Conservation (phyloP, 225 moss, liverwort and hornwort genomes). For the Sphagnum contortum region DNA sequence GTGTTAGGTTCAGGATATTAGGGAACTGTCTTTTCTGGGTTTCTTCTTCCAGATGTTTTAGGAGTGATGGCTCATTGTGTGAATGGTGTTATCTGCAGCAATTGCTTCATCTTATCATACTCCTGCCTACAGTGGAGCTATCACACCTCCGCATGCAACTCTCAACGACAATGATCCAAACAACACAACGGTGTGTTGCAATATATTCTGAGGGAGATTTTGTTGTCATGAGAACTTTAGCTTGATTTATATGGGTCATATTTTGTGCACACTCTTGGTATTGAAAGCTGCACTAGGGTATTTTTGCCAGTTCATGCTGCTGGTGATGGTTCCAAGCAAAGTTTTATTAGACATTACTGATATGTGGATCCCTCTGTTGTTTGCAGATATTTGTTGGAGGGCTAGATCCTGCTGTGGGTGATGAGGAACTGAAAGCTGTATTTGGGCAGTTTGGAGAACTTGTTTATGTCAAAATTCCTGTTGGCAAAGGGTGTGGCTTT, state of each 20-base stretch:
- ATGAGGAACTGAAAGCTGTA: conserved; percentile 88
- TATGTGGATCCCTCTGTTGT: not conserved
- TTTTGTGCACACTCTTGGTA: no score
- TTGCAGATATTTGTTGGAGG: conserved; percentile 96
- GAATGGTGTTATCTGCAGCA: conserved; percentile 20
- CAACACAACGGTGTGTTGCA: conserved; percentile 71
- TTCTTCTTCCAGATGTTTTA: no score
- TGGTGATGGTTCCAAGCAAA: no score
- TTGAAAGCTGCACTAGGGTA: no score
- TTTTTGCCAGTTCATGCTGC: no score
- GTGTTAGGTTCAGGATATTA: no score
- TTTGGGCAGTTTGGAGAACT: conserved; percentile 97
- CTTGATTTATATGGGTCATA: no score
- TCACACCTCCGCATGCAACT: conserved; percentile 78
- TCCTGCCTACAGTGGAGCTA: conserved; percentile 60
- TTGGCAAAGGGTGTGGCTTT: conserved; percentile 97
- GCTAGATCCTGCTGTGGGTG: conserved; percentile 84
- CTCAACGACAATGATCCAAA: conserved; percentile 95
- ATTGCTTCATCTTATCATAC: conserved; percentile 69
- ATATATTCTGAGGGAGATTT: no score
- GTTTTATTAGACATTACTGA: no score
- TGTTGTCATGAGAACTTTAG: no score
- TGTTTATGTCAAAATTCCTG: conserved; percentile 95
- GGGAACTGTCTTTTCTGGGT: no score
- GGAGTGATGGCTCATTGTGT: no score